phyloP scores from a whole-genome alignment of 176 grass and related monocot genomes.

The Dactylis glomerata region DNA sequence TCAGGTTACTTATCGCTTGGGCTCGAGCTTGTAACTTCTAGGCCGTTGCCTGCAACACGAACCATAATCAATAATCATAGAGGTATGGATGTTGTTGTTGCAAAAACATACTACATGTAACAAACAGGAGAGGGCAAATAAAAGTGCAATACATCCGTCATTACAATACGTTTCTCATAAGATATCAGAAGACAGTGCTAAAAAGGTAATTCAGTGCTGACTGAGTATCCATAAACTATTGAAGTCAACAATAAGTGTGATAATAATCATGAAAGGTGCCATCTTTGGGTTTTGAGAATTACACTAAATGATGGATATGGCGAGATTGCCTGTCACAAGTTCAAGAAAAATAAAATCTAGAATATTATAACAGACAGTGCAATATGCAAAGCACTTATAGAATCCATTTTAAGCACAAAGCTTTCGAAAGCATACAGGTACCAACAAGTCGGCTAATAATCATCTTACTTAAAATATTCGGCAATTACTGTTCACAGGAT shows the following conservation, averaged over 20 bases:
- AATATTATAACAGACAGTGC: background rate
- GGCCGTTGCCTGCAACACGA: conserved; percentile 62
- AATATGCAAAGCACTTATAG: background rate
- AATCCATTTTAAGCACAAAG: background rate
- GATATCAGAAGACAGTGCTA: background rate
- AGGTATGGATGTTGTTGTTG: background rate
- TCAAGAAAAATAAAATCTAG: background rate
- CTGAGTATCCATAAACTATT: background rate
- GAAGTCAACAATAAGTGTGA: background rate
- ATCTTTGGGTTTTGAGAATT: background rate
- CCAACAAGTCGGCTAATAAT: background rate
- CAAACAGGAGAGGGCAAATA: background rate
- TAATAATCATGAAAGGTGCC: background rate
- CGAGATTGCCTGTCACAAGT: background rate
- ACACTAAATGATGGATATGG: background rate
- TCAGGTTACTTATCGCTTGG: conserved; percentile 12
- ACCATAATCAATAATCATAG: conserved; percentile 4
- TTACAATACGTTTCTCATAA: background rate
- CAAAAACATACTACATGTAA: background rate
- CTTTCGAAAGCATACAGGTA: background rate
- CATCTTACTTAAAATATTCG: background rate
- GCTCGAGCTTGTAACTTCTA: conserved; percentile 56
- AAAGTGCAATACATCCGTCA: background rate
- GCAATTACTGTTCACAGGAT: background rate
- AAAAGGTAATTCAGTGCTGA: background rate